Base-by-base conservation (phyloP, 1,284 basidiomycete species). In the Pterulicium gracile region DNA sequence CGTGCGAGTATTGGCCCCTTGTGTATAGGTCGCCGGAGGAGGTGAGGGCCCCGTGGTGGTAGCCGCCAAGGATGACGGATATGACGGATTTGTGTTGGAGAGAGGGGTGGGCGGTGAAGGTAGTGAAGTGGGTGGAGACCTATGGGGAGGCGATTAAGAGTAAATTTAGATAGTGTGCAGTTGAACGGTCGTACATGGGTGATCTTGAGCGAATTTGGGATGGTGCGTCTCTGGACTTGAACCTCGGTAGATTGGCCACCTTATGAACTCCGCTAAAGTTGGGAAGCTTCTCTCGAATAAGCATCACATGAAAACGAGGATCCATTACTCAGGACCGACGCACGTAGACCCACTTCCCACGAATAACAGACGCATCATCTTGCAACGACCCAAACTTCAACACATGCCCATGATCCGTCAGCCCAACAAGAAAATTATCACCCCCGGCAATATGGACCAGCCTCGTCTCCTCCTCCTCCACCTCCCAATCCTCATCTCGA, bases 21-120 rank as follows among this genome's bases (percentile, higher is more conserved):
- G 89, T 87, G 35, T 85, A 67, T 19, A 95, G 68, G 53, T 81
- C 75, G 12, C 92, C 93, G 20, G 70, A 62, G 35, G 76, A 69
- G 1, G 89, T 92, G 51, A 96, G 69, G 0, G 93, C 91, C 20
- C 81, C 87, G 55, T 70, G 81, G 65, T 96, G 92, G 61, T 92
- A 94, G 62, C 96, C 91, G 3, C 93, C 93, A 42, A 91, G 71
- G 5, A 83, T 79, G 47, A 93, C 81, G 47, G 88, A 88, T 51
- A 94, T 91, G 47, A 94, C 74, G 34, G 71, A 69, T 50, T 68
- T 73, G 54, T 83, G 73, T 55, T 92, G 88, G 17, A 95, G 65
- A 1, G 84, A 80, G 2, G 87, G 70, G 61, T 92, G 94, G 1
- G 81, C 85, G 41, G 84, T 78, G 59, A 94, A 88, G 19, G 79